These are phyloP conservation scores for Aspergillus phoenicis DNA, from an alignment of 2,329 filamentous ascomycete species.

Conservation along the genomic window DNA sequence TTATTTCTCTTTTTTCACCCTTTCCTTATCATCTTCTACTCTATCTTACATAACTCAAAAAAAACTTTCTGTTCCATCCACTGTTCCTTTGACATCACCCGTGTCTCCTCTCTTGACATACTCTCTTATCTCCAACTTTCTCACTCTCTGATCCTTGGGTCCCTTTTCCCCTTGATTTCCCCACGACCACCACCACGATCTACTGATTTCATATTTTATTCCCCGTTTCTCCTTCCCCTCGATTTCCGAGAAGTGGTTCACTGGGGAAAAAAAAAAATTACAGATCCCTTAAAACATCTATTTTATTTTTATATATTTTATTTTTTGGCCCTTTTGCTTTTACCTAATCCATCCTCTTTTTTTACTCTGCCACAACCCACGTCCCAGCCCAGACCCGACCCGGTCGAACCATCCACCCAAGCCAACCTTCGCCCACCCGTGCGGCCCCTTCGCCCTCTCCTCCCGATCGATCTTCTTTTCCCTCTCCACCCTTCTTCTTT, in stretches of 20 bases:
- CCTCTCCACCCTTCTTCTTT: constrained; percentile 17
- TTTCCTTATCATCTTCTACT: constrained; percentile 1
- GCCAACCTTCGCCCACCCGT: constrained; percentile 17
- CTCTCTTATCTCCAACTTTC: neutral
- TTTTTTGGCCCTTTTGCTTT: neutral
- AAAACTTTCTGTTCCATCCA: too few relatives aligned
- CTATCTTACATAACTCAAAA: too few relatives aligned
- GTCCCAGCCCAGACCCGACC: neutral
- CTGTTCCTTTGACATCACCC: too few relatives aligned
- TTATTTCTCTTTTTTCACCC: neutral
- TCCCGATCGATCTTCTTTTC: constrained; percentile 22
- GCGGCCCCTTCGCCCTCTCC: constrained; percentile 19
- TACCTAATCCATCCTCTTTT: constrained; percentile 8
- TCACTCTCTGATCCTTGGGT: neutral
- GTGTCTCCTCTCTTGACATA: neutral
- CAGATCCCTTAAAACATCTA: too few relatives aligned
- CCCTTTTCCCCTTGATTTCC: neutral
- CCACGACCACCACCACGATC: neutral
- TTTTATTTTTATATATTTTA: too few relatives aligned
- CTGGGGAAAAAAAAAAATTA: neutral
- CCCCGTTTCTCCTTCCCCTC: neutral
- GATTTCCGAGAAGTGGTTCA: neutral
- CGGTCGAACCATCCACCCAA: neutral
- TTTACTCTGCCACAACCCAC: constrained; percentile 10
- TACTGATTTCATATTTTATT: neutral